Evolutionary conservation across 179 eudicot species (phyloP), one percentile per base, ranked within the genome.

Genomic region (Spergularia azorica): DNA sequence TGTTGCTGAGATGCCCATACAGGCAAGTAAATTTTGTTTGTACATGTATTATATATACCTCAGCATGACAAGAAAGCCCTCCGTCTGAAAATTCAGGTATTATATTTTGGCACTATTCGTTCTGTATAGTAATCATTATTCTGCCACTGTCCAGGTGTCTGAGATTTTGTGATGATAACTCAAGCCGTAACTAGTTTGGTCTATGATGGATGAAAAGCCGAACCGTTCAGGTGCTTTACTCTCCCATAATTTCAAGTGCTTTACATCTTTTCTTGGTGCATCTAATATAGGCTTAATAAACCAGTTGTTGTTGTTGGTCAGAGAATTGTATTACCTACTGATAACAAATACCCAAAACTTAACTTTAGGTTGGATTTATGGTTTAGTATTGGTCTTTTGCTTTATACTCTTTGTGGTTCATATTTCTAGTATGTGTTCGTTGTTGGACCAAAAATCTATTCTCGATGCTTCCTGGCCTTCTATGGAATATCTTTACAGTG

Each of bases 1-100:
- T 73, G 88, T 90, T 77, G 90, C 91, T 57, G 94, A 91, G 86
- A 90, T 93, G 95, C 97, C 99, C 59, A 90, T 93, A 75, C 77
- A 95, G 82, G 98, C 93, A 79, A 84, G 43, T 66, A 46, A 55
- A 66, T 13, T 17, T 21, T 55, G 2, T 64, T 32, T 26, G 59
- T 10, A 16, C n/a, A n/a, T 39, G 32, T 26, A 43, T 61, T 4
- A 14, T 10, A 14, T 43, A 5, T 3, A 26, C 57, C 38, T 39
- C 63, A 26, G 32, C 38, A 72, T 71, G 63, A 14, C 60, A 17
- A 36, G 32, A 17, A 69, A 13, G 58, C 48, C 50, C n/a, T n/a
- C n/a, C n/a, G 57, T 32, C 56, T 66, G 61, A 52, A 2, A 11
- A 26, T 72, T 52, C 16, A 39, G 14, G 60, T 41, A 69, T 50